phyloP scores from a whole-genome alignment of 2,329 filamentous ascomycete species.

The Fusarium xylarioides region DNA sequence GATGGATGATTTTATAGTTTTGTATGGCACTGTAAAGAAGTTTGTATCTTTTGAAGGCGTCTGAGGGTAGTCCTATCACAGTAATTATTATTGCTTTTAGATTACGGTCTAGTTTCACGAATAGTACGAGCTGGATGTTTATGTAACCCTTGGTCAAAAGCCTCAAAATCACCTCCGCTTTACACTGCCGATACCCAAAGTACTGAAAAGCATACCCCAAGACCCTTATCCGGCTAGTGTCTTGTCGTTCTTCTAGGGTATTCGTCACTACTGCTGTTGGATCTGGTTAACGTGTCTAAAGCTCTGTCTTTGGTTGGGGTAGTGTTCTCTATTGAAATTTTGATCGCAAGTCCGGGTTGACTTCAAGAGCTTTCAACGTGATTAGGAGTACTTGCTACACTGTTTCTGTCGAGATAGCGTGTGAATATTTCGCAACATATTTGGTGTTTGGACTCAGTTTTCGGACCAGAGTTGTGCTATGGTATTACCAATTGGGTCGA shows the following conservation, averaged over 20 bases:
- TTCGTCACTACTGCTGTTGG: neutral
- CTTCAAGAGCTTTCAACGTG: neutral
- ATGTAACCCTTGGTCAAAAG: neutral
- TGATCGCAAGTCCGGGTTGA: too few relatives aligned
- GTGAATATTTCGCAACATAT: too few relatives aligned
- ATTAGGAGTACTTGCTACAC: too few relatives aligned
- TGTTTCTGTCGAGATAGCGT: neutral
- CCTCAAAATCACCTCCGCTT: neutral
- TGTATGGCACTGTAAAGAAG: neutral
- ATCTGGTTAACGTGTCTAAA: neutral
- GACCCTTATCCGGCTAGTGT: neutral
- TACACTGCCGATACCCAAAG: neutral
- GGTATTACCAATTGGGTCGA: too few relatives aligned
- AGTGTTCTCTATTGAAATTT: neutral
- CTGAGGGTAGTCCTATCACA: accelerated
- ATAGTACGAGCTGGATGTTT: neutral
- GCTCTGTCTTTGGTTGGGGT: neutral
- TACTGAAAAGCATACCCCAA: neutral
- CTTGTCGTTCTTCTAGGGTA: too few relatives aligned
- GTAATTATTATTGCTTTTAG: neutral
- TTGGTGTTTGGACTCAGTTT: neutral
- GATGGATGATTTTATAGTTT: too few relatives aligned
- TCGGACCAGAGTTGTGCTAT: neutral
- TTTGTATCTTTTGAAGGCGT: neutral
- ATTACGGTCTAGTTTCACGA: neutral